These are phyloP conservation scores for Didymella segeticola DNA, from an alignment of 2,329 filamentous ascomycete species.

Conservation along the genomic window DNA sequence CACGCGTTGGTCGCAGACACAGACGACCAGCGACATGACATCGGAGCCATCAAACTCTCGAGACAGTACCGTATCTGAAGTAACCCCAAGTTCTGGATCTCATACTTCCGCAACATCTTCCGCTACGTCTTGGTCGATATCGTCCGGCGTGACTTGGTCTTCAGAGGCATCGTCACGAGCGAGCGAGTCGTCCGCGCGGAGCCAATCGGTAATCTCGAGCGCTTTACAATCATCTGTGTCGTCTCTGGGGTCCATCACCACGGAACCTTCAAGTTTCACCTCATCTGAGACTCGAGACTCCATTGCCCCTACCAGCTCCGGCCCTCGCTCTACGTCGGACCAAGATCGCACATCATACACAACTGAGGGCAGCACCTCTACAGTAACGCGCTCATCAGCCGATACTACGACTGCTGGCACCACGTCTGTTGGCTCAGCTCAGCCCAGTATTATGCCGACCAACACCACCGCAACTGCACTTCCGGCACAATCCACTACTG, in stretches of 20 bases:
- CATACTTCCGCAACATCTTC: not conserved
- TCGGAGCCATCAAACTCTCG: too few species aligned
- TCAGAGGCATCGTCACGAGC: not conserved
- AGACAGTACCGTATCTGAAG: too few species aligned
- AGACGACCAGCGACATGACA: too few species aligned
- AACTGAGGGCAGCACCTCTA: not conserved
- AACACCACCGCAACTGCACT: not conserved
- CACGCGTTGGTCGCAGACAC: too few species aligned
- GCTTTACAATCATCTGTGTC: too few species aligned
- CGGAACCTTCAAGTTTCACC: too few species aligned
- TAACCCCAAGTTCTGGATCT: too few species aligned
- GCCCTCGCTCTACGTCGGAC: not conserved
- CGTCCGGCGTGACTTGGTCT: not conserved
- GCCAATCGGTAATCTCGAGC: not conserved
- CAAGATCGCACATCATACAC: not conserved
- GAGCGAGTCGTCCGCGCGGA: too few species aligned
- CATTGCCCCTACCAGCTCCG: too few species aligned
- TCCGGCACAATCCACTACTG: not conserved
- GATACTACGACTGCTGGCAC: not conserved
- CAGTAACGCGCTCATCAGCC: not conserved
- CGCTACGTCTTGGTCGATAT: not conserved
- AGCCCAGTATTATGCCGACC: not conserved
- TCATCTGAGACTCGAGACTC: too few species aligned
- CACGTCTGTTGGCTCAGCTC: not conserved
- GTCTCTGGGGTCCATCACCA: too few species aligned